These are phyloP conservation scores for Hypoxylon lienhwacheense DNA, from an alignment of 495 filamentous ascomycete genomes.

Conservation along the genomic window DNA sequence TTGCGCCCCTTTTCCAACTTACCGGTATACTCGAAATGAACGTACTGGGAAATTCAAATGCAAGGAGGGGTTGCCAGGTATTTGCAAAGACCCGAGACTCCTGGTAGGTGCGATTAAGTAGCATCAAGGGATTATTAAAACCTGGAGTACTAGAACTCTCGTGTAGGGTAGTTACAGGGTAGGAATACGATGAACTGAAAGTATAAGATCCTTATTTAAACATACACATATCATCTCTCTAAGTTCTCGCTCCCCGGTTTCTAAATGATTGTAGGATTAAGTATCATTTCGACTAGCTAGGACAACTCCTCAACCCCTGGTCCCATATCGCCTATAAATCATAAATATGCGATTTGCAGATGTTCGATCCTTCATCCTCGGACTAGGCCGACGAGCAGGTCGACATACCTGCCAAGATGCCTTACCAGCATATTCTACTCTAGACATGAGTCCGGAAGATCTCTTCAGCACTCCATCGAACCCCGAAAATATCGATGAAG, in stretches of 20 bases:
- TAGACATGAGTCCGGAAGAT: slow-evolving; percentile 10
- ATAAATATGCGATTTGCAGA: slow-evolving; percentile 9
- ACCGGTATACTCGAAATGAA: no score
- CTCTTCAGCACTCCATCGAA: not conserved
- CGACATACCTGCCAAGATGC: slow-evolving; percentile 7
- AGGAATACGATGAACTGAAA: slow-evolving; percentile 6
- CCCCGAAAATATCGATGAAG: not conserved
- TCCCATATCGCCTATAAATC: not conserved
- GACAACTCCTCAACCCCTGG: no score
- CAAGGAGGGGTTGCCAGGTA: not conserved
- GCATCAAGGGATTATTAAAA: not conserved
- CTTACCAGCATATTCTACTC: slow-evolving; percentile 18
- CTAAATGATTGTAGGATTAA: not conserved
- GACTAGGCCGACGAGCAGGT: not conserved
- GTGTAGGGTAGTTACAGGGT: not conserved
- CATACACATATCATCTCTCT: not conserved
- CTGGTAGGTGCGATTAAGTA: slow-evolving; percentile 1
- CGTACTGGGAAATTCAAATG: slow-evolving; percentile 11
- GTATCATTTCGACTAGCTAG: slow-evolving; percentile 1
- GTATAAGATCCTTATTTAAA: slow-evolving; percentile 2
- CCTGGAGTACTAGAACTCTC: not conserved
- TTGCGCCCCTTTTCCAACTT: not conserved
- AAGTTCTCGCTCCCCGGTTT: no score
- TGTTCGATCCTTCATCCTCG: slow-evolving; percentile 11
- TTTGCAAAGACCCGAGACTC: not conserved